Base-by-base conservation (phyloP, 768 basidiomycete species). In the Cystofilobasidium ferigula region DNA sequence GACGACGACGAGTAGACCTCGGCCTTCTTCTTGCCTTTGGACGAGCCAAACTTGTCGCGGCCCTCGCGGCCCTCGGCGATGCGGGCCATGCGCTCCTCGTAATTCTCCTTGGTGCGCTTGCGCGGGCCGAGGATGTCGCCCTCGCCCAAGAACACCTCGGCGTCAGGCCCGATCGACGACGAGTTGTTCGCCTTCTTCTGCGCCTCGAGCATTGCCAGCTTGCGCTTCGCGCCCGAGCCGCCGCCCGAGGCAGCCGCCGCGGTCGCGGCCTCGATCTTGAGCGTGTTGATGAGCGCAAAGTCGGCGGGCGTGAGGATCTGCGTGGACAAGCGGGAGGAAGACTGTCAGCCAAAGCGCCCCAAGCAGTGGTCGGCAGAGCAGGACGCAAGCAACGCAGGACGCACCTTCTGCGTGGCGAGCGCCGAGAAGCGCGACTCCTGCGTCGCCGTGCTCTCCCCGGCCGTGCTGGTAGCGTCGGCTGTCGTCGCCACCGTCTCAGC, bases 221-320 rank as follows among this genome's bases (percentile, higher is more conserved):
- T 97, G 36, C 94, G 86, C 76, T 95, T 95, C 4, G 89, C 85
- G 42, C 81, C 84, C 10, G 72, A 69, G 1, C 89, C 86, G 6
- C 85, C 86, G 2, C 84, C 84, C 28, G 76, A 76, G 72, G 89
- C 84, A 8, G 87, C 84, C 0, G 83, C 84, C 64, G 84, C 81
- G 20, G 81, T 78, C 22, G 88, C 88, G 0, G 86, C 88, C 77
- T 89, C 81, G 58, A 89, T 81, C 2, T 86, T 85, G 24, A 98
- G 84, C 71, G 95, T 89, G 72, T 89, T 88, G 61, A 98, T 80
- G 60, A 95, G 76, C 0, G 88, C 88, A 73, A 97, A 99, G 76
- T 99, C 95, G 35, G 92, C 92, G 0, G 95, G 95, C 0, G 95
- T 98, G 48, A 98, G 83, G 72, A 99, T 98, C 91, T 95, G 70